Conservation (phyloP, 164 flowering plant genomes). For the Paratinospora sagittata region DNA sequence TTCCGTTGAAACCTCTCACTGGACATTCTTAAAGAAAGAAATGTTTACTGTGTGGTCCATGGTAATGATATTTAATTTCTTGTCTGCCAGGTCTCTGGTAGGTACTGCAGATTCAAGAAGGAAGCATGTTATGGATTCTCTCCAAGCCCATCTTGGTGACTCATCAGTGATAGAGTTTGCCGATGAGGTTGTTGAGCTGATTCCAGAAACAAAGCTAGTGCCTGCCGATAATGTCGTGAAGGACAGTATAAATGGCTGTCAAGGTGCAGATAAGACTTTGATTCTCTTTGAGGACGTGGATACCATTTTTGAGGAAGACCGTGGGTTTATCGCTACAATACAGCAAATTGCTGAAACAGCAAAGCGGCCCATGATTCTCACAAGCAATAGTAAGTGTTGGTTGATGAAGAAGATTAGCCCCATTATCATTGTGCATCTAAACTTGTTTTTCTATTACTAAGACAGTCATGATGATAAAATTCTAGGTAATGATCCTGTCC, state of each 20-base stretch:
- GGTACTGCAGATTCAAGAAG: slow-evolving; percentile 20
- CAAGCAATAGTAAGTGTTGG: slow-evolving; percentile 70
- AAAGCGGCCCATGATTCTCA: slow-evolving; percentile 85
- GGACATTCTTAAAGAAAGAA: background rate
- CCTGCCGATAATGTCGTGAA: slow-evolving; percentile 12
- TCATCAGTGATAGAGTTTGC: slow-evolving; percentile 20
- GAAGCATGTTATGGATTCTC: slow-evolving; percentile 21
- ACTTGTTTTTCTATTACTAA: background rate
- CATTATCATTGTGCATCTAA: background rate
- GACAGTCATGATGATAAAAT: slow-evolving; percentile 11
- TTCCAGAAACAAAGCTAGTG: slow-evolving; percentile 20
- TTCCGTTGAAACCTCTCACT: background rate
- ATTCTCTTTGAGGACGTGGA: slow-evolving; percentile 98
- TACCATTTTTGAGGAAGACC: slow-evolving; percentile 68
- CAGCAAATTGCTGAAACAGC: slow-evolving; percentile 76
- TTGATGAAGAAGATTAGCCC: slow-evolving; percentile 1
- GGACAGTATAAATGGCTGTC: slow-evolving; percentile 22
- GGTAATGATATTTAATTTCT: background rate
- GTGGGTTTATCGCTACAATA: slow-evolving; percentile 69
- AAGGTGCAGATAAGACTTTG: slow-evolving; percentile 44
- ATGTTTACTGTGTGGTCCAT: background rate
- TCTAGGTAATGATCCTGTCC: slow-evolving; percentile 49
- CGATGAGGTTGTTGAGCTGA: slow-evolving; percentile 38
- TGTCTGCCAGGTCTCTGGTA: slow-evolving; percentile 45
- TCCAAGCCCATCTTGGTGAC: slow-evolving; percentile 13